Evolutionary conservation across 2,329 filamentous ascomycete genomes (phyloP), one percentile per base, ranked within the genome.

Genomic region (Fusarium pseudoanthophilum): DNA sequence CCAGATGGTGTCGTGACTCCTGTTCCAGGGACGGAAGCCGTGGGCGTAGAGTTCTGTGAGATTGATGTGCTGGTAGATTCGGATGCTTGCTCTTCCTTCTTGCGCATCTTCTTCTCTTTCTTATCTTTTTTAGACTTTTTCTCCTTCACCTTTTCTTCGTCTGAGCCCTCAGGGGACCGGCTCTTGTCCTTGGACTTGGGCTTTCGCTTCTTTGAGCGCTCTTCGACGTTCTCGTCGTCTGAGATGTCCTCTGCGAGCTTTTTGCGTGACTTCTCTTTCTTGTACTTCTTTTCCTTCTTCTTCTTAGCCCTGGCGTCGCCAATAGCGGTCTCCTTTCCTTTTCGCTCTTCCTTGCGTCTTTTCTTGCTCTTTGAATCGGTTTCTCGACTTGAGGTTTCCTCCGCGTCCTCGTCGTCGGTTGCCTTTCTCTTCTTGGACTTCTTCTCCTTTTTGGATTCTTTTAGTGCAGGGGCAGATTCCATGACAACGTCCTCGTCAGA

Each of bases 401-500:
- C 59, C 24, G 81, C 80, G 2, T 82, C 79, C 5, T 82, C 77
- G 36, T 85, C 83, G 13, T 85, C 82, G 11, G 28, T 67, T 28
- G 82, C 80, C 73, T 86, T 89, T 69, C 84, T 82, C 76, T 87
- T 88, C 78, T 87, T 86, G 13, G 84, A 82, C 75, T 84, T 87
- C 75, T 86, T 85, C 59, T 84, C 80, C 69, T 83, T 83, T 72
- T 83, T 84, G 14, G 76, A 72, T 63, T 78, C 78, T 59, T 78
- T 79, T 30, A 46, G 30, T 36, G 64, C 26, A 16, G 76, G 68
- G 10, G 74, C 71, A 11, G 75, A 73, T 52, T 78, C 77, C 53
- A 76, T 67, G 10, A 73, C 70, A 7, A 76, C 70, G 5, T 77
- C 76, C 2, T 73, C 64, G 3, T 79, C 74, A 5, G 67, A 51